Base-by-base conservation (phyloP, 306 rosid genomes). In the Comarum palustre region DNA sequence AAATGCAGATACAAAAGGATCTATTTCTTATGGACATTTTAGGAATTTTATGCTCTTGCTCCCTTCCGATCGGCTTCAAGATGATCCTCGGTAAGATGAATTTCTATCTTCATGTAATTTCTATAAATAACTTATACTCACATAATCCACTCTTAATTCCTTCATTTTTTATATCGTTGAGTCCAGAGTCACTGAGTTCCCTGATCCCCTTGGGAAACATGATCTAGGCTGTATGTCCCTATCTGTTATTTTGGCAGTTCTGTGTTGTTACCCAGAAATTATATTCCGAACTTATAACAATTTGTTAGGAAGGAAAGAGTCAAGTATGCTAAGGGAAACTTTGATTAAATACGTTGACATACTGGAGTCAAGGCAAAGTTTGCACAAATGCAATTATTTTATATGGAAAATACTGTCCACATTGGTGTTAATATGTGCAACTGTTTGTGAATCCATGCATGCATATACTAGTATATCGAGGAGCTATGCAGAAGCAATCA, bases 31-130 rank as follows among this genome's bases (percentile, higher is more conserved):
- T 84, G 97, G 99, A 39, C 97, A 92, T 87, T 95, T 95, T 64
- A 94, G 97, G 38, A 92, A 95, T 83, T 95, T 92, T 84, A 95
- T 95, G 99, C 92, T 95, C 72, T 77, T 95, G 66, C 99, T 95
- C 73, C 99, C 99, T 50, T 92, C 97, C 63, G 96, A 95, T 74
- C 93, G 99, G 46, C 93, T 95, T 82, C 97, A 90, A 71, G 99
- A 92, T 66, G 99, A 95, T 88, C 99, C 99, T 71, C 85, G 99
- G 99, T 92, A 82, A 84, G 86, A 76, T 70, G 34, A 27, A 68
- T 73, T 72, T 73, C 58, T 85, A 32, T 71, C 77, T 67, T 77
- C 38, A 69, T 29, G 39, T 62, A 22, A 27, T 54, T 68, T 16
- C 32, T 62, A 29, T 16, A 66, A 45, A 25, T 39, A 27, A 34